Evolutionary conservation across 305 asterid genomes (phyloP).

Genomic region (Andrographis paniculata): DNA sequence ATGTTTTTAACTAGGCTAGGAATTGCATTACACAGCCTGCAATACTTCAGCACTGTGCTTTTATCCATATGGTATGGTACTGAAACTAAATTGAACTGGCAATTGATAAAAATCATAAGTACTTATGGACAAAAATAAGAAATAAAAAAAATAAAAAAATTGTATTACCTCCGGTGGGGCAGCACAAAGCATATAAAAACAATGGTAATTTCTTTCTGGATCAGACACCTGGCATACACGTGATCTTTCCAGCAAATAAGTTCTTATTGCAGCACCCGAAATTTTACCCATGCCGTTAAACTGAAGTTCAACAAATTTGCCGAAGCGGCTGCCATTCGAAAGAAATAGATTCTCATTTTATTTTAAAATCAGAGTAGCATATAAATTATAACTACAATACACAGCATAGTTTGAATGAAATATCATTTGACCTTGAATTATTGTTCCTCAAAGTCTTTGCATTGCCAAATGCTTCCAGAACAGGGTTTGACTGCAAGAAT

Average conservation of each 20-base stretch:
- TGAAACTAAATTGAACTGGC: slow-evolving; percentile 3
- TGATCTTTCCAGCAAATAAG: slow-evolving; percentile 71
- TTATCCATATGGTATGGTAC: neutral
- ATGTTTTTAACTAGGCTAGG: too few species aligned
- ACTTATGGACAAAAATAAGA: neutral
- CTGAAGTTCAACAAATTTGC: slow-evolving; percentile 78
- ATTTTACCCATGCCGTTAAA: slow-evolving; percentile 49
- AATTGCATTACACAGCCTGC: neutral
- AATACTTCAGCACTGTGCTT: neutral
- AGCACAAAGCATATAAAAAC: slow-evolving; percentile 95
- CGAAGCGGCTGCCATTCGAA: slow-evolving; percentile 60
- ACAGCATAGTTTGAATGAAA: neutral
- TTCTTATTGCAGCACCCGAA: slow-evolving; percentile 80
- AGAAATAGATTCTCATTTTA: slow-evolving; percentile 4
- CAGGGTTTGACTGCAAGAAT: slow-evolving; percentile 63
- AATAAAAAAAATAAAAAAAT: too few species aligned
- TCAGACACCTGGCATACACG: slow-evolving; percentile 89
- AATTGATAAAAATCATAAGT: slow-evolving; percentile 3
- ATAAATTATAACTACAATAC: too few species aligned
- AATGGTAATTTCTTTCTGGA: slow-evolving; percentile 96
- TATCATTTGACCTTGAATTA: slow-evolving; percentile 48
- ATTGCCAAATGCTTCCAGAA: slow-evolving; percentile 77
- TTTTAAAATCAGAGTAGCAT: too few species aligned
- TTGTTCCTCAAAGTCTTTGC: slow-evolving; percentile 74
- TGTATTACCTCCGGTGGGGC: slow-evolving; percentile 69